Base-by-base conservation (phyloP, 2,329 filamentous ascomycete genomes). In the Simplicillium sp. region DNA sequence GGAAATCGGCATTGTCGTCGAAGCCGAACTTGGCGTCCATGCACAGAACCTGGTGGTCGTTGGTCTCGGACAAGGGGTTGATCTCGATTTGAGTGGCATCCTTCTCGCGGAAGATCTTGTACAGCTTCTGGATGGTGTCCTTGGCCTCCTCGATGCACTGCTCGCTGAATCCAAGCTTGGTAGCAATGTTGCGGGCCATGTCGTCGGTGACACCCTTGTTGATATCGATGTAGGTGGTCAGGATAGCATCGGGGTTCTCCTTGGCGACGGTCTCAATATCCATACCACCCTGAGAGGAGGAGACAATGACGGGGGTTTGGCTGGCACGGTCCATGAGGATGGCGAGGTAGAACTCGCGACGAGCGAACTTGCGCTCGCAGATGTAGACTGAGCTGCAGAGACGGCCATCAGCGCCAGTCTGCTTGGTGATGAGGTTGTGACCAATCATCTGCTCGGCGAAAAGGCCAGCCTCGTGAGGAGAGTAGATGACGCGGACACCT, bases 11-110 rank as follows among this genome's bases (percentile, higher is more conserved):
- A 65, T 98, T 98, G 77, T 98, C 92, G 64, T 98, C 92, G 64
- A 98, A 98, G 59, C 82, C 84, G 57, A 98, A 87, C 76, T 98
- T 98, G 67, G 92, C 92, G 64, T 98, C 92, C 92, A 98, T 98
- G 70, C 88, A 94, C 59, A 98, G 78, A 42, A 98, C 92, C 71
- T 95, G 78, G 77, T 97, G 90, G 70, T 98, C 92, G 40, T 86
- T 94, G 48, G 92, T 98, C 77, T 98, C 92, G 41, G 88, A 94
- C 37, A 98, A 80, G 48, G 92, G 92, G 78, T 98, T 98, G 74
- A 98, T 98, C 73, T 98, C 92, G 60, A 98, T 97, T 73, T 98
- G 92, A 47, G 92, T 98, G 44, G 90, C 87, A 67, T 98, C 92
- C 72, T 87, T 94, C 74, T 98, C 92, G 72, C 84, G 81, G 77